Evolutionary conservation across 2,329 filamentous ascomycete species (phyloP), one percentile per base, ranked within the genome.

Genomic region (Monilinia aucupariae): DNA sequence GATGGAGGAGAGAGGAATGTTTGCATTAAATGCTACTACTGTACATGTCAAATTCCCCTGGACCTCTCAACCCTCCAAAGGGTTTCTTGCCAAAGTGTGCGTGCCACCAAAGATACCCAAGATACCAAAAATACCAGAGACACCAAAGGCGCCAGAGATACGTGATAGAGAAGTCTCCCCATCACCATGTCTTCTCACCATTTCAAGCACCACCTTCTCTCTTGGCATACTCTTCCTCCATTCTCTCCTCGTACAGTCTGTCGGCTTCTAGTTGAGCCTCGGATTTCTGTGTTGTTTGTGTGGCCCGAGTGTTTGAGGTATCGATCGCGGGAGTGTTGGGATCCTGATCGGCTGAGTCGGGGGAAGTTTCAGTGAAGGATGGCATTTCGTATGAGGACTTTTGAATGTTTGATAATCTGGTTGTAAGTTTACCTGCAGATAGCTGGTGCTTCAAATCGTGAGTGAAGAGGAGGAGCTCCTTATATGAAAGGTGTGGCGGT

Each of bases 181-280:
- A 37, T 41, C 39, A 30, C 25, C 2, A 27, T 12, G 25, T n/a
- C 39, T 48, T 59, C 12, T 56, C 27, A 27, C 48, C n/a, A 13
- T 32, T 72, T 66, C 72, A 74, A 77, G 68, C 65, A 49, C 65
- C 65, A 8, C 65, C 65, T 50, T 67, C 65, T n/a, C 65, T 59
- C 54, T 67, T 67, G 7, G 64, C 64, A 63, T 67, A 67, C 30
- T 67, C 65, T 50, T 67, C 65, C 59, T 67, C 65, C 4, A 67
- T 66, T 13, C 54, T 54, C 41, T 67, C 65, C 51, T 67, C 65
- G 22, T 67, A 67, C 15, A 66, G 30, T 39, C 64, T 64, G n/a
- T 65, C 64, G 1, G 64, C 64, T 27, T 49, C 64, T 32, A 64
- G 56, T 30, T 66, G 52, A n/a, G 62, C 61, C 12, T 66, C 66